Evolutionary conservation across 2,329 filamentous ascomycete species (phyloP).

Genomic region (Monascus ruber): DNA sequence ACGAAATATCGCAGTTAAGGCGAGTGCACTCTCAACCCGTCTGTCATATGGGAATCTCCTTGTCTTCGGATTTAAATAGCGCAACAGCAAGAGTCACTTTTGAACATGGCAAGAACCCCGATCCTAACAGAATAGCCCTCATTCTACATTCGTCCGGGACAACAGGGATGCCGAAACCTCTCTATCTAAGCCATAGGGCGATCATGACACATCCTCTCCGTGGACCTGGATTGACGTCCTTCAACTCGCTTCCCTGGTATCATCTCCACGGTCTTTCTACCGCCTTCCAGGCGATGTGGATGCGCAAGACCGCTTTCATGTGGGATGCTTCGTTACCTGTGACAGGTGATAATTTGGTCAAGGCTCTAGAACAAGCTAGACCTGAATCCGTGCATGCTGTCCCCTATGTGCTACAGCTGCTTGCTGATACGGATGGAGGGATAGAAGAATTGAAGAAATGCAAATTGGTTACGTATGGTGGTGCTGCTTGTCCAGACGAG

Average conservation of each 20-base stretch:
- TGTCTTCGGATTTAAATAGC: not conserved
- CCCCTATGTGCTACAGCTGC: slow-evolving; percentile 31
- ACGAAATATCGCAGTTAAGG: slow-evolving; percentile 14
- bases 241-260: slow-evolving; percentile 35
- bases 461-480: slow-evolving; percentile 31
- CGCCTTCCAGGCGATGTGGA: slow-evolving; percentile 34
- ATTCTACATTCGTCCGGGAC: slow-evolving; percentile 41
- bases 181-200: slow-evolving; percentile 32
- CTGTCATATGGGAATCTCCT: too few relatives aligned
- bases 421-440: slow-evolving; percentile 26
- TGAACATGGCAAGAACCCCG: slow-evolving; percentile 3
- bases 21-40: slow-evolving; percentile 8
- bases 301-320: slow-evolving; percentile 30
- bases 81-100: not conserved
- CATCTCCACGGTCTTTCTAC: slow-evolving; percentile 34
- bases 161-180: slow-evolving; percentile 37
- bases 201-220: slow-evolving; percentile 26
- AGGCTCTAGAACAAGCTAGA: slow-evolving; percentile 23
- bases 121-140: slow-evolving; percentile 24
- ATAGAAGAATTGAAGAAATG: slow-evolving; percentile 25
- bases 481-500: slow-evolving; percentile 33
- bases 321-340: slow-evolving; percentile 31
- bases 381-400: slow-evolving; percentile 33
- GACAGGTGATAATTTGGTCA: slow-evolving; percentile 24
- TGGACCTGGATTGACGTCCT: slow-evolving; percentile 28